Evolutionary conservation across 2,329 filamentous ascomycete genomes (phyloP), one percentile per base, ranked within the genome.

Genomic region (Trichoderma sp.): DNA sequence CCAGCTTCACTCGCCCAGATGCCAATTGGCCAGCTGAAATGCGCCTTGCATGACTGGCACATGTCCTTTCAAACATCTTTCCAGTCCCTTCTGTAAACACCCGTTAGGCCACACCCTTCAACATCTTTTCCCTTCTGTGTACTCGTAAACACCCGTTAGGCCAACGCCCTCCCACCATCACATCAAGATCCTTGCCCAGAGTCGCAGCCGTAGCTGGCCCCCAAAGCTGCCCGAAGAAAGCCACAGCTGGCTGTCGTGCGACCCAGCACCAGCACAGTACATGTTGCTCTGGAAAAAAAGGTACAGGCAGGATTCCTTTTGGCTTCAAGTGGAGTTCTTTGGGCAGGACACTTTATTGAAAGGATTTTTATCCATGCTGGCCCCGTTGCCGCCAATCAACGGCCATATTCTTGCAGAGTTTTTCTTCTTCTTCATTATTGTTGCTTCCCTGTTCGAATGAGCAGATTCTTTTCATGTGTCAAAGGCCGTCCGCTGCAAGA

Each of bases 351-450:
- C n/a, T 35, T 62, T 7, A 9, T 8, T 14, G 18, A 71, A 64
- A 71, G 56, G 74, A 71, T 56, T 21, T 75, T 27, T 41, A 66
- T 31, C 35, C 67, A 67, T 71, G 72, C 50, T 45, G 38, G 65
- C 27, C 50, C 50, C n/a, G 11, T 14, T 56, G 50, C 50, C 45
- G 53, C 74, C 74, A 75, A 75, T 75, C 74, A 75, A 53, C 60
- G 53, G 33, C 31, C 60, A 9, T 35, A 3, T 45, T 12, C n/a
- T 24, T 75, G 74, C 74, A 72, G 67, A 72, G 62, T 75, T 75
- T 71, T 75, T 14, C 35, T 33, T 75, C 38, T 67, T 33, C 35
- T 12, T 71, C 6, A n/a, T 53, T 45, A 18, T 16, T 11, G 8
- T 9, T 16, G 7, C 14, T 31, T 1, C 0, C 3, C 31, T 3